A percentile compares a stretch with the other conserved stretches of the same genome.
Evolutionary conservation across 306 rosid genomes (phyloP).

Genomic region (Vicia faba): DNA sequence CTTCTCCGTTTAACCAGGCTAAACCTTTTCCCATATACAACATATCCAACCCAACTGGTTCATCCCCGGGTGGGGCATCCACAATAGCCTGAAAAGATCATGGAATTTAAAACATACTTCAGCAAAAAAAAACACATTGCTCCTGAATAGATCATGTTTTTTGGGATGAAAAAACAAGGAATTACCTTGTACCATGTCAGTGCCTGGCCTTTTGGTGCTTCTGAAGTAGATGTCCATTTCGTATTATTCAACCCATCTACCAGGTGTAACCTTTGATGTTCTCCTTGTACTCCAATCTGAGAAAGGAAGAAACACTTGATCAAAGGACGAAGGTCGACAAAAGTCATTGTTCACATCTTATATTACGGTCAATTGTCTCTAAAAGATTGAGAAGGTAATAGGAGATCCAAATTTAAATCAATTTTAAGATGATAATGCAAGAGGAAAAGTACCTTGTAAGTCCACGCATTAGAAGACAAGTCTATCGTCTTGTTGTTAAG

Average conservation of each 20-base stretch:
- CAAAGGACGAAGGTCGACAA: neutral
- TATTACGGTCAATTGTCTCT: neutral
- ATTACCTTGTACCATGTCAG: conserved; percentile 93
- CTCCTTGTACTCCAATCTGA: conserved; percentile 86
- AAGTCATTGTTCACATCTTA: neutral
- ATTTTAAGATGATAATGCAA: conserved; percentile 15
- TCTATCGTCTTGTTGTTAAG: conserved; percentile 66
- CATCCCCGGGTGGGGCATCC: conserved; percentile 77
- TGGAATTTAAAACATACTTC: too few relatives aligned
- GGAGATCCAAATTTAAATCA: conserved; percentile 4
- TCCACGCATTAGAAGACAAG: conserved; percentile 77
- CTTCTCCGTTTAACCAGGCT: conserved; percentile 98
- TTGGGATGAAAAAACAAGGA: too few relatives aligned
- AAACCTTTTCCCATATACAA: conserved; percentile 91
- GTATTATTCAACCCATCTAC: conserved; percentile 49
- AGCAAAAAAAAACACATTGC: too few relatives aligned
- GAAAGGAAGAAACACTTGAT: conserved; percentile 35
- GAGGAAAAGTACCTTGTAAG: conserved; percentile 67
- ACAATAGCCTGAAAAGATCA: conserved; percentile 61
- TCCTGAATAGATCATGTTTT: too few relatives aligned
- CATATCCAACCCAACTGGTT: conserved; percentile 94
- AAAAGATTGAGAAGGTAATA: conserved; percentile 9
- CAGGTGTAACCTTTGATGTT: conserved; percentile 62
- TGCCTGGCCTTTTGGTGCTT: conserved; percentile 71
- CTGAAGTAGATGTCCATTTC: conserved; percentile 67